Base-by-base conservation (phyloP, 768 basidiomycete genomes). In the Calocera viscosa region DNA sequence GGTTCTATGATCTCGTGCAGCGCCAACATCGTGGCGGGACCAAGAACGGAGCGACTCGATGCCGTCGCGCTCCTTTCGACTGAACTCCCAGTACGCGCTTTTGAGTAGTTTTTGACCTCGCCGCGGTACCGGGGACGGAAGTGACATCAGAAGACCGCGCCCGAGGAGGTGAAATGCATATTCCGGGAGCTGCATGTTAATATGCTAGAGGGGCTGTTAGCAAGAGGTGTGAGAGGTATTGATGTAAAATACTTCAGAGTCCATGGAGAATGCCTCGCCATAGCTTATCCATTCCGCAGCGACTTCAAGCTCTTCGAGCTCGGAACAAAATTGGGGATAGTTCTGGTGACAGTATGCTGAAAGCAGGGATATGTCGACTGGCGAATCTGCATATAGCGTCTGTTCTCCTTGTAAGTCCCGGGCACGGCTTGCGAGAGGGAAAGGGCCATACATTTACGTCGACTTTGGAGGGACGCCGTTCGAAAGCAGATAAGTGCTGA, bases 281-380 rank as follows among this genome's bases (percentile, higher is more conserved):
- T 84, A 87, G 69, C 91, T 93, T 67, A 94, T 75, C 77, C 84
- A 86, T 49, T 92, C 91, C 8, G 83, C 80, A 14, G 93, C 74
- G 1, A 80, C 82, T 2, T 82, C 83, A 70, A 85, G 86, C 64
- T 97, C 82, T 7, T 93, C 90, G 2, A 93, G 75, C 39, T 87
- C 84, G 43, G 81, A 78, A 72, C 90, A 94, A 72, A 91, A 98
- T 66, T 88, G 86, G 0, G 87, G 82, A 71, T 94, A 92, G 73
- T 96, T 98, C 75, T 98, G 94, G 71, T 99, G 96, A 10, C 94
- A 80, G 73, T 97, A 99, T 7, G 95, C 76, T 1, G 88, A 87
- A 69, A 94, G 89, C 1, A 97, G 79, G 1, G 90, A 91, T 0
- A 91, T 86, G 76, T 99, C 96, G 66, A 98, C 88, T 0, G 95